Conservation (phyloP, 1,139 yeast species). For the Candida frijolesensis region DNA sequence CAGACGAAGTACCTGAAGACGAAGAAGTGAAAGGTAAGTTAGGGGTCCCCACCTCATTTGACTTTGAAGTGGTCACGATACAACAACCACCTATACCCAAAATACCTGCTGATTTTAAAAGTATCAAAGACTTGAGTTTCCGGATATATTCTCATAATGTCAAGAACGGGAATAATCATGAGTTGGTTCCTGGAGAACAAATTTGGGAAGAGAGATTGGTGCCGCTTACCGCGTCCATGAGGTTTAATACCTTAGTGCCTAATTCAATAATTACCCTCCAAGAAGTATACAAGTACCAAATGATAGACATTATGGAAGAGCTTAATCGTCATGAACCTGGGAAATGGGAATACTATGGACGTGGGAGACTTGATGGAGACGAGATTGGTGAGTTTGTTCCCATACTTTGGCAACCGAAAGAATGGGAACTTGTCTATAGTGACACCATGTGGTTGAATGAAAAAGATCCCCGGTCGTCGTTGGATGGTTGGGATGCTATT, state of each 20-base stretch:
- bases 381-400: conserved; percentile 40
- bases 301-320: conserved; percentile 32
- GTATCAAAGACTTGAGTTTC: conserved; percentile 25
- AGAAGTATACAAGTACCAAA: conserved; percentile 38
- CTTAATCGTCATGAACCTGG: conserved; percentile 27
- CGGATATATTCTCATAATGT: conserved; percentile 43
- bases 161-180: conserved; percentile 35
- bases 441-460: conserved; percentile 42
- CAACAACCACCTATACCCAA: conserved; percentile 21
- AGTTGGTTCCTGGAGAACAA: conserved; percentile 32
- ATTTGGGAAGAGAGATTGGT: conserved; percentile 31
- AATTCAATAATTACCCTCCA: conserved; percentile 38
- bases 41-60: conserved; percentile 11
- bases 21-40: not conserved
- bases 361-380: conserved; percentile 37
- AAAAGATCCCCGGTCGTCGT: conserved; percentile 25
- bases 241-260: conserved; percentile 21
- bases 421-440: conserved; percentile 34
- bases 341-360: conserved; percentile 36
- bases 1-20: not conserved
- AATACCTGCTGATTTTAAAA: conserved; percentile 19
- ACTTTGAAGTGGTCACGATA: conserved; percentile 17
- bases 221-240: conserved; percentile 31
- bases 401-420: conserved; percentile 27
- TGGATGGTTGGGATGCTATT: conserved; percentile 59